These are phyloP conservation scores for Inonotus hispidus DNA, from an alignment of 1,284 basidiomycete genomes.

Conservation along the genomic window DNA sequence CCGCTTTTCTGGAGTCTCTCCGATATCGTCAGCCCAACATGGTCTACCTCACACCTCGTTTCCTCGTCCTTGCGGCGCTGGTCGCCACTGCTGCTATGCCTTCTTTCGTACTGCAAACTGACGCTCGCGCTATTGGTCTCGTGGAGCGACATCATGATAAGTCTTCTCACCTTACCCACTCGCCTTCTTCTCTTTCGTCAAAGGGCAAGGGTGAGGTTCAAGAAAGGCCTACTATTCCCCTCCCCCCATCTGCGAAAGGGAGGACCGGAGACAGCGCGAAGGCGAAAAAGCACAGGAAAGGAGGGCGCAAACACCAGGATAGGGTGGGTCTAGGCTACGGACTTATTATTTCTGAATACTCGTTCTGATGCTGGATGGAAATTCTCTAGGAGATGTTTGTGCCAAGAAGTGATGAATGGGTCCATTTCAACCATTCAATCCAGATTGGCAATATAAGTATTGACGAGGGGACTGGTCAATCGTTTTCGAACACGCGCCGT, in stretches of 20 bases:
- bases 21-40: background rate
- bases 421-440: slow-evolving; percentile 21
- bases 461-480: slow-evolving; percentile 18
- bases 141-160: slow-evolving; percentile 1
- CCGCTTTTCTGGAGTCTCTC: background rate
- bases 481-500: background rate
- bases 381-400: background rate
- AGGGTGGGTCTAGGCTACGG: background rate
- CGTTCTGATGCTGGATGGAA: background rate
- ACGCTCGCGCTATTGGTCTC: slow-evolving; percentile 10
- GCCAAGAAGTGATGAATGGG: slow-evolving; percentile 1
- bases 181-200: background rate
- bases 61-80: slow-evolving; percentile 15
- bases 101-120: background rate
- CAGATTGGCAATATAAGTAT: slow-evolving; percentile 24
- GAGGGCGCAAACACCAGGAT: background rate
- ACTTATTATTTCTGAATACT: background rate
- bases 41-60: slow-evolving; percentile 16
- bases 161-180: slow-evolving; percentile 1
- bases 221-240: background rate
- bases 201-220: background rate
- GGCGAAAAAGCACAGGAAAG: background rate
- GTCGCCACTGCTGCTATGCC: slow-evolving; percentile 12
- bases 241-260: slow-evolving; percentile 2
- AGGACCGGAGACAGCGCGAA: background rate